phyloP scores from a whole-genome alignment of 2,329 filamentous ascomycete species.

The Talaromyces albobiverticillius region DNA sequence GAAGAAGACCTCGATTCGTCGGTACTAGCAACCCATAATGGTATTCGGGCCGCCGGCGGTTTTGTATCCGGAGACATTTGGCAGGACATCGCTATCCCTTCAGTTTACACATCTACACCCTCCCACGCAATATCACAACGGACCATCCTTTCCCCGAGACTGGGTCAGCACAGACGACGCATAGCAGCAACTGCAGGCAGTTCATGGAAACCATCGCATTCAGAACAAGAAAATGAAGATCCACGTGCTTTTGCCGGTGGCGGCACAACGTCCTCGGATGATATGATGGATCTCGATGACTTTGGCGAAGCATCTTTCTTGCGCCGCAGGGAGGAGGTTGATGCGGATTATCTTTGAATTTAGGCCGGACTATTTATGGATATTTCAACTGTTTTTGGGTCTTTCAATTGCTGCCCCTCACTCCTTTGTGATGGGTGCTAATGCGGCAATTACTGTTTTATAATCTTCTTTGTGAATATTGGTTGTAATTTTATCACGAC shows the following conservation, averaged over 20 bases:
- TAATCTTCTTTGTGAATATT: slow-evolving; percentile 19
- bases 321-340: slow-evolving; percentile 39
- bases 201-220: slow-evolving; percentile 17
- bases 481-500: slow-evolving; percentile 7
- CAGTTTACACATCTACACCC: background rate
- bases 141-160: slow-evolving; percentile 31
- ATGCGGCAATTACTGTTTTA: slow-evolving; percentile 20
- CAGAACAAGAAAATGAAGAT: slow-evolving; percentile 28
- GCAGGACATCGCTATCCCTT: slow-evolving; percentile 12
- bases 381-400: background rate
- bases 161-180: slow-evolving; percentile 26
- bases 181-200: background rate
- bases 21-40: background rate
- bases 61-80: slow-evolving; percentile 23
- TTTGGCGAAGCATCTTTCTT: slow-evolving; percentile 48
- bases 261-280: slow-evolving; percentile 17
- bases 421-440: background rate
- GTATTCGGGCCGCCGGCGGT: background rate
- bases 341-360: slow-evolving; percentile 24
- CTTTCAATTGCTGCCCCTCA: background rate
- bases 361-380: background rate
- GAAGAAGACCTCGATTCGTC: slow-evolving; percentile 26
- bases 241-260: slow-evolving; percentile 2
- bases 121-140: slow-evolving; percentile 18
- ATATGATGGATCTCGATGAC: slow-evolving; percentile 37